Base-by-base conservation (phyloP, 345 rosid species). In the Excoecaria agallocha region DNA sequence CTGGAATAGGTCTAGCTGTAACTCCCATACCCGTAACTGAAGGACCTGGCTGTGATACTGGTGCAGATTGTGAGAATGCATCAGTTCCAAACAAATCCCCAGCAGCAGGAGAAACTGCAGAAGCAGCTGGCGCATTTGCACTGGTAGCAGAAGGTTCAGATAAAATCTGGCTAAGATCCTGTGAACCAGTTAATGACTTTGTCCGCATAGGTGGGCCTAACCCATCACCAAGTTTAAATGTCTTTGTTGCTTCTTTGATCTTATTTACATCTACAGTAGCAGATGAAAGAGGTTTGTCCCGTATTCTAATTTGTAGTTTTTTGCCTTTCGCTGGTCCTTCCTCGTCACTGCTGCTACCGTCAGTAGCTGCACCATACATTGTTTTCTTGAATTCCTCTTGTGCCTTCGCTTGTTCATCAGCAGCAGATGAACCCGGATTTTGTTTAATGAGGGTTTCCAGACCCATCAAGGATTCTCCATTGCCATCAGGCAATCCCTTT, bases 341-440 rank as follows among this genome's bases (percentile, higher is more conserved):
- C 82, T 93, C 98, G 49, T 94, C 99, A 72, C 97, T 93, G 82
- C 98, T 95, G 88, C 99, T 91, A 68, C 92, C 97, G 82, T 90
- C 93, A 79, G 77, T 85, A 78, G 89, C 77, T 77, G 89, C 77
- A 45, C 97, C 96, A 75, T 91, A 93, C 91, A 93, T 86, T 25
- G 97, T 82, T 79, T 91, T 95, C 94, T 93, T 95, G 83, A 95
- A 95, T 83, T 95, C 99, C 83, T 93, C 98, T 72, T 91, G 98
- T 71, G 99, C 99, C 81, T 89, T 95, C 22, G 92, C 93, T 70
- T 95, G 98, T 85, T 91, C 91, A 81, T 94, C 96, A 48, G 88
- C 89, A 67, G 86, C 78, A 71, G 81, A 74, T 39, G 88, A 77
- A 73, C 82, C 60, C 13, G 77, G 41, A 38, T 68, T 64, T 77